Evolutionary conservation across 148 eudicot species (phyloP), one percentile per base, ranked within the genome.

Genomic region (Persicaria maculosa): DNA sequence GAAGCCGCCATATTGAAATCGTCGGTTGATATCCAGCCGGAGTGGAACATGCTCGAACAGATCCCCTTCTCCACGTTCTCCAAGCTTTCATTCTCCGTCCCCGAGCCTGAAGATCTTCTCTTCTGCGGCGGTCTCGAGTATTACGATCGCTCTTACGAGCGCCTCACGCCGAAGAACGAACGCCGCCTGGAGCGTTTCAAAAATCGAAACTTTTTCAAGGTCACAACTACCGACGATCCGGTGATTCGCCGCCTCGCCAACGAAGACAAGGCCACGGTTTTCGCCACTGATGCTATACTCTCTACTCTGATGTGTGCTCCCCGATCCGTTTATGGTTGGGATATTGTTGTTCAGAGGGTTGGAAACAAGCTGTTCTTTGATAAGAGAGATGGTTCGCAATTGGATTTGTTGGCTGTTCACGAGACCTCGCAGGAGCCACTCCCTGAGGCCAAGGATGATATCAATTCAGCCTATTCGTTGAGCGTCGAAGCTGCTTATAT

Each of bases 21-120:
- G 0, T 87, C 92, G 0, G 98, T 94, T 1, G 98, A 94, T 54
- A 94, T 94, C 6, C 98, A 92, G 83, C 98, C 98, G 0, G 98
- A 93, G 50, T 94, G 98, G 98, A 94, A 94, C 54, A 90, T 94
- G 96, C 91, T 94, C 9, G 98, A 94, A 47, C 98, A 94, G 78
- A 92, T 94, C 59, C 97, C 98, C 0, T 94, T 94, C 74, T 90
- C 97, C 0, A 88, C 97, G 0, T 92, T 94, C 81, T 77, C 96
- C 0, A 94, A 94, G 75, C 85, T 94, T 0, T 81, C 92, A 0
- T 94, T 83, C 53, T 58, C 87, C 0, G 98, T 94, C 4, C 87
- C 88, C 0, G 98, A 94, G 15, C 98, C 98, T 0, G 98, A 95
- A 20, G 98, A 95, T 17, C 71, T 95, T 1, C 72, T 90, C 14